Percentiles rank a stretch among this genome's conserved stretches.
phyloP scores from a whole-genome alignment of 345 rosid genomes.

The Salix dunnii region DNA sequence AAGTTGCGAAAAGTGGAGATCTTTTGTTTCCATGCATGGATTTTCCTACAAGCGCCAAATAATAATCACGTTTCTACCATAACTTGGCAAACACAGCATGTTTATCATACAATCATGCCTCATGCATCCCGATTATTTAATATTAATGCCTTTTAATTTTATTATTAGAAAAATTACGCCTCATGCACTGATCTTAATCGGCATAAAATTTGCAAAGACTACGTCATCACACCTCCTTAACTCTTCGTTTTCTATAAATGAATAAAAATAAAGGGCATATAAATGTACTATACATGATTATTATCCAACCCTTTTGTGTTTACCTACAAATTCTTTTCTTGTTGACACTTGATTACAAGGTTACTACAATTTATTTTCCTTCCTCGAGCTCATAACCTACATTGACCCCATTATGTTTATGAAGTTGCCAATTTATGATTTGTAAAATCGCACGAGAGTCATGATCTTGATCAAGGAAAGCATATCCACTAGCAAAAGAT shows the following conservation, averaged over 20 bases:
- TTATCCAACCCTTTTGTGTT: neutral
- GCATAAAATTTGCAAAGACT: neutral
- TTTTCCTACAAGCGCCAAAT: slow-evolving; percentile 13
- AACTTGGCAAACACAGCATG: neutral
- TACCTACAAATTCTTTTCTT: neutral
- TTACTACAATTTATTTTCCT: neutral
- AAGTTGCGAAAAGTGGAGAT: neutral
- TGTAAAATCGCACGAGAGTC: neutral
- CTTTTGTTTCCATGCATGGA: slow-evolving; percentile 23
- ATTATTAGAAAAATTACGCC: too few relatives aligned
- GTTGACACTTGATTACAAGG: slow-evolving; percentile 9
- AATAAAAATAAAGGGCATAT: neutral
- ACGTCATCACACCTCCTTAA: too few relatives aligned
- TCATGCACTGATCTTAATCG: too few relatives aligned
- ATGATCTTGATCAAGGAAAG: slow-evolving; percentile 5
- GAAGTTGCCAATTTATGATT: slow-evolving; percentile 10
- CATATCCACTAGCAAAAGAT: neutral
- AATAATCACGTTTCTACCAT: neutral
- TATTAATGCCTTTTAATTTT: too few relatives aligned
- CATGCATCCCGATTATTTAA: neutral
- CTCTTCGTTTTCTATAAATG: neutral
- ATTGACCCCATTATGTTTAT: slow-evolving; percentile 26
- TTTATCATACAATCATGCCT: neutral
- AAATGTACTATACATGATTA: neutral
- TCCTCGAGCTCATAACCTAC: slow-evolving; percentile 36